A percentile compares a stretch with the other conserved stretches of the same genome.
Evolutionary conservation across 2,329 filamentous ascomycete species (phyloP).

Genomic region (Bisporella sp.): DNA sequence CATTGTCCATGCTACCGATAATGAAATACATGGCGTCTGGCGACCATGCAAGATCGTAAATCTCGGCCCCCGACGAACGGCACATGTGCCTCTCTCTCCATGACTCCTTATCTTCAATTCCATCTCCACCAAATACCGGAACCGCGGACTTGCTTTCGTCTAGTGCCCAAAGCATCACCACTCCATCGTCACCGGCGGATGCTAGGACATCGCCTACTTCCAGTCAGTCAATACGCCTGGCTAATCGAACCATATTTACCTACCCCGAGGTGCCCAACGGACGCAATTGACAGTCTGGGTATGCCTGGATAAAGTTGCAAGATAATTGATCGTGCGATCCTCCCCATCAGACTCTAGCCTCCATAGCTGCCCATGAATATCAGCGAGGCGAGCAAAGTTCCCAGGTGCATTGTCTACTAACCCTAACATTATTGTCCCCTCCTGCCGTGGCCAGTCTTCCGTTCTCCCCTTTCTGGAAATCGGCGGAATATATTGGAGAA

Average conservation of each 20-base stretch:
- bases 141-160: slow-evolving; percentile 60
- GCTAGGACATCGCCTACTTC: slow-evolving; percentile 78
- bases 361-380: slow-evolving; percentile 61
- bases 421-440: slow-evolving; percentile 93
- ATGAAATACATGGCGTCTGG: slow-evolving; percentile 96
- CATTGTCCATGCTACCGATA: slow-evolving; percentile 98
- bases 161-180: slow-evolving; percentile 92
- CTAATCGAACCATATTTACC: slow-evolving; percentile 13
- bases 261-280: slow-evolving; percentile 89
- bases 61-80: slow-evolving; percentile 87
- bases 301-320: slow-evolving; percentile 87
- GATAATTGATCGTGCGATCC: slow-evolving; percentile 82
- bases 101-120: slow-evolving; percentile 86
- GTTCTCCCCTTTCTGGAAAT: slow-evolving; percentile 90
- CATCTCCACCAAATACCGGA: slow-evolving; percentile 72
- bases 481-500: slow-evolving; percentile 91
- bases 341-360: slow-evolving; percentile 79
- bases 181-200: slow-evolving; percentile 94
- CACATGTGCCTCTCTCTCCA: slow-evolving; percentile 99
- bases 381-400: background rate
- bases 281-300: slow-evolving; percentile 98
- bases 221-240: slow-evolving; percentile 5
- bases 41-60: slow-evolving; percentile 98
- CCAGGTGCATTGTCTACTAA: slow-evolving; percentile 32
- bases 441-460: slow-evolving; percentile 88